Evolutionary conservation across 495 filamentous ascomycete species (phyloP).

Genomic region (Bathelium albidoporum): DNA sequence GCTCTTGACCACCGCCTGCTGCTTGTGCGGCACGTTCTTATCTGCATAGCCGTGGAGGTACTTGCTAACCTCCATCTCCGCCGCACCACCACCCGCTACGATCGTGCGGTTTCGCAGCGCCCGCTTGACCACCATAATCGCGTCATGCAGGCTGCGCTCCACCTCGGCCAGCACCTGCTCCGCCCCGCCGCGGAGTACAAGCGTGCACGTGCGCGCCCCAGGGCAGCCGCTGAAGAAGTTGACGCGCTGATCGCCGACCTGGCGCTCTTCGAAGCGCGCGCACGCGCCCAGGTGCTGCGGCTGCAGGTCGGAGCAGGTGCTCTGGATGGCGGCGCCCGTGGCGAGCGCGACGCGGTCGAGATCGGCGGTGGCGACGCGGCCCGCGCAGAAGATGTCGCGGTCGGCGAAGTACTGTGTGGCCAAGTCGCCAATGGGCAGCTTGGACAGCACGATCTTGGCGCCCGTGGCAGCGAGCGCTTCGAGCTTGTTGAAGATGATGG

Average conservation of each 20-base stretch:
- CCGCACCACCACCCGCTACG: conserved; percentile 88
- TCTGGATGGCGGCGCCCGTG: conserved; percentile 83
- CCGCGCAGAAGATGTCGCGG: conserved; percentile 96
- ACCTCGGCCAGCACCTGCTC: conserved; percentile 99
- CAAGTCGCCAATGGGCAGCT: conserved; percentile 93
- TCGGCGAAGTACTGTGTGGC: conserved; percentile 98
- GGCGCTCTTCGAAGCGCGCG: conserved; percentile 82
- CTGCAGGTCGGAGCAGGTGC: conserved; percentile 92
- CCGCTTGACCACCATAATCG: conserved; percentile 99
- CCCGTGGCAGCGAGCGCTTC: conserved; percentile 87
- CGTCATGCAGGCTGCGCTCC: conserved; percentile 92
- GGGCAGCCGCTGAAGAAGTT: conserved; percentile 98
- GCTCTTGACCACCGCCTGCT: conserved; percentile 93
- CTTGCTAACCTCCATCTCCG: conserved; percentile 92
- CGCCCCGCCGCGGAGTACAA: conserved; percentile 88
- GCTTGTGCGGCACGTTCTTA: conserved; percentile 83
- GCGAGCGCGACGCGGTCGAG: conserved; percentile 94
- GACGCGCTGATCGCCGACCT: conserved; percentile 94
- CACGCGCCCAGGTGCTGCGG: conserved; percentile 85
- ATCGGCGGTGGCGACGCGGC: conserved; percentile 83
- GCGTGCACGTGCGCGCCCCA: conserved; percentile 88
- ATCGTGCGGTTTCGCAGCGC: conserved; percentile 87
- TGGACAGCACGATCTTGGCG: conserved; percentile 92
- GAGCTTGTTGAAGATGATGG: conserved; percentile 98
- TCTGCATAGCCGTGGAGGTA: conserved; percentile 89